These are phyloP conservation scores for Fistulifera pelliculosa DNA, from an alignment of 108 stramenopile species.

Conservation along the genomic window DNA sequence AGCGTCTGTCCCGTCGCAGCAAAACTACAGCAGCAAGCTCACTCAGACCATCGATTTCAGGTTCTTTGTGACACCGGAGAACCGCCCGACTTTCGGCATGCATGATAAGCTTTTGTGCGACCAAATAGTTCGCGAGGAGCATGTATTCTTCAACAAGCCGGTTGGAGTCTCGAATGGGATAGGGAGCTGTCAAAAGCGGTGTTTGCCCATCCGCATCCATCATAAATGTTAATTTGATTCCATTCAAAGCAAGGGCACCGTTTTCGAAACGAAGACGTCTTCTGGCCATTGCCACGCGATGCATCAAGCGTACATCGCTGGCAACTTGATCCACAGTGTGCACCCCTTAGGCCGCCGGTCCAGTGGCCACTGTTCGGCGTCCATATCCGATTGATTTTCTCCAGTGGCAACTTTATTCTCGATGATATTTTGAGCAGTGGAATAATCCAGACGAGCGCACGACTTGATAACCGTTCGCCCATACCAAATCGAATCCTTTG, in stretches of 20 bases:
- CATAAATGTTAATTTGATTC: constrained; percentile 84
- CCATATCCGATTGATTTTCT: constrained; percentile 32
- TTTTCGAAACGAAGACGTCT: constrained; percentile 71
- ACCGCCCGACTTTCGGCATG: constrained; percentile 70
- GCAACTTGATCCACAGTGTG: constrained; percentile 81
- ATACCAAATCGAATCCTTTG: constrained; percentile 75
- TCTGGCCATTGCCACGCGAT: constrained; percentile 78
- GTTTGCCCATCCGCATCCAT: constrained; percentile 84
- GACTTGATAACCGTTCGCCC: constrained; percentile 90
- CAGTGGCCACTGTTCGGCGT: constrained; percentile 68
- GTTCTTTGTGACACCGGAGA: constrained; percentile 67
- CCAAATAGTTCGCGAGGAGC: constrained; percentile 95
- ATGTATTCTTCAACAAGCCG: constrained; percentile 96
- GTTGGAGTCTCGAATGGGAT: constrained; percentile 91
- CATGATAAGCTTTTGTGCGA: constrained; percentile 87
- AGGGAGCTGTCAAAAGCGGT: constrained; percentile 67
- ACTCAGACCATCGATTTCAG: constrained; percentile 36
- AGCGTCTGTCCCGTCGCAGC: constrained; percentile 51
- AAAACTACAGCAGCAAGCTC: constrained; percentile 58
- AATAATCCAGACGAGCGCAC: constrained; percentile 91
- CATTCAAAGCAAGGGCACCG: constrained; percentile 86
- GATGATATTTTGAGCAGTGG: constrained; percentile 93
- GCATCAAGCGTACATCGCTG: constrained; percentile 80
- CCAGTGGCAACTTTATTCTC: constrained; percentile 63
- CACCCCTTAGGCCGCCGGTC: constrained; percentile 77